A percentile compares a stretch with the other conserved stretches of the same genome.
phyloP scores from a whole-genome alignment of 78 protist genomes.

The Planoprotostelium fungivorum region DNA sequence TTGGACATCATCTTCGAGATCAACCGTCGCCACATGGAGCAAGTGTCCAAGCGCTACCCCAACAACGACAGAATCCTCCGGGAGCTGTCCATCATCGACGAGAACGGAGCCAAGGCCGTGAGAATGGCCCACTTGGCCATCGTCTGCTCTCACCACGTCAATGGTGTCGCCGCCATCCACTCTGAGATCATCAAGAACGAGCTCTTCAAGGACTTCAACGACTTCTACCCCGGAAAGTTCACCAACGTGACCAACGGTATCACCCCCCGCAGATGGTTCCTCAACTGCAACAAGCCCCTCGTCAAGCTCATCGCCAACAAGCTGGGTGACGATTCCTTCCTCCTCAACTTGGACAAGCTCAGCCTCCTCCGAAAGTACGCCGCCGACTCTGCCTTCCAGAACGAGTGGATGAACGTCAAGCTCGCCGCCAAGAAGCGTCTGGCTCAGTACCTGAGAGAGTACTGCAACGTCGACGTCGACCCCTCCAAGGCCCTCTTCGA shows the following conservation, averaged over 20 bases:
- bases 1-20: slow-evolving; percentile 92
- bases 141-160: slow-evolving; percentile 84
- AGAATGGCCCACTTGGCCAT: slow-evolving; percentile 93
- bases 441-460: slow-evolving; percentile 63
- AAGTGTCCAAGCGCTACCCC: slow-evolving; percentile 63
- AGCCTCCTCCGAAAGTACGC: slow-evolving; percentile 50
- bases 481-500: slow-evolving; percentile 82
- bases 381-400: slow-evolving; percentile 64
- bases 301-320: slow-evolving; percentile 57
- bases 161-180: slow-evolving; percentile 96
- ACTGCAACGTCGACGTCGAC: slow-evolving; percentile 70
- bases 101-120: slow-evolving; percentile 63
- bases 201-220: slow-evolving; percentile 78
- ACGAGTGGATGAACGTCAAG: slow-evolving; percentile 43
- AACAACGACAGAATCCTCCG: slow-evolving; percentile 55
- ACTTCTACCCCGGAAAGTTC: slow-evolving; percentile 83
- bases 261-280: slow-evolving; percentile 95
- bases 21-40: slow-evolving; percentile 73
- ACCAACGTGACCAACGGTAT: slow-evolving; percentile 95
- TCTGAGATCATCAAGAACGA: slow-evolving; percentile 77
- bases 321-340: slow-evolving; percentile 76
- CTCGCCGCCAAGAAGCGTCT: slow-evolving; percentile 74
- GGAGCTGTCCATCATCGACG: slow-evolving; percentile 85
- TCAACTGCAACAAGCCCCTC: slow-evolving; percentile 81
- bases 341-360: slow-evolving; percentile 66